Evolutionary conservation across 345 rosid genomes (phyloP), one percentile per base, ranked within the genome.

Genomic region (Lepidium africanum): DNA sequence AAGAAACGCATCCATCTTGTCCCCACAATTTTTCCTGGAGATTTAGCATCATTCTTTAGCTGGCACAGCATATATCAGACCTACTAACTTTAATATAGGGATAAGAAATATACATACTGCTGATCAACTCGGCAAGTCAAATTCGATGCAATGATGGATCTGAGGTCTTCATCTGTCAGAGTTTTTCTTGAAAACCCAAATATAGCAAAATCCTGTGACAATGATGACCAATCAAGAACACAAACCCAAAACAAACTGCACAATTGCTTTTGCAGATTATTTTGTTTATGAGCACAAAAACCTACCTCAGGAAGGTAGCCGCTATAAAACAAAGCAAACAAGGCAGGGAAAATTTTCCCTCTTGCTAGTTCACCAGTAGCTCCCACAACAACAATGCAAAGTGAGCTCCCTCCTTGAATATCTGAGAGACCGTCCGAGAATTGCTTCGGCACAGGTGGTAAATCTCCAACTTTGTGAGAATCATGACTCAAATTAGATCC

Each of bases 271-370:
- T 15, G 19, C 15, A 14, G 19, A 47, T 30, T 5, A 17, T 7
- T 9, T 56, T 56, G 53, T 42, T 45, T 13, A 63, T n/a, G 25
- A 55, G 64, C 49, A 37, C 1, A n/a, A 10, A 47, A 55, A 16
- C 43, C 67, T 68, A 87, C 96, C 94, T 90, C 83, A 36, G 90
- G 88, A 75, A 87, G 84, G 81, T 86, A 86, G 40, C 94, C 94
- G 50, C 86, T 87, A 59, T 83, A 84, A 68, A 81, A 87, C 63
- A 90, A 77, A 19, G 96, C 94, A 79, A 87, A 90, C 43, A 90
- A 57, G 47, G 92, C 94, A 5, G 86, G 92, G 45, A 87, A 90
- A 66, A 84, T 80, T 76, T 86, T 86, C 39, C 73, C 65, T 69
- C 77, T 83, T 30, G 96, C 92, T 42, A 87, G 76, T 66, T 84